A percentile compares a stretch with the other conserved stretches of the same genome.
Evolutionary conservation across 768 basidiomycete genomes (phyloP).

Genomic region (Hemileccinum impolitum): DNA sequence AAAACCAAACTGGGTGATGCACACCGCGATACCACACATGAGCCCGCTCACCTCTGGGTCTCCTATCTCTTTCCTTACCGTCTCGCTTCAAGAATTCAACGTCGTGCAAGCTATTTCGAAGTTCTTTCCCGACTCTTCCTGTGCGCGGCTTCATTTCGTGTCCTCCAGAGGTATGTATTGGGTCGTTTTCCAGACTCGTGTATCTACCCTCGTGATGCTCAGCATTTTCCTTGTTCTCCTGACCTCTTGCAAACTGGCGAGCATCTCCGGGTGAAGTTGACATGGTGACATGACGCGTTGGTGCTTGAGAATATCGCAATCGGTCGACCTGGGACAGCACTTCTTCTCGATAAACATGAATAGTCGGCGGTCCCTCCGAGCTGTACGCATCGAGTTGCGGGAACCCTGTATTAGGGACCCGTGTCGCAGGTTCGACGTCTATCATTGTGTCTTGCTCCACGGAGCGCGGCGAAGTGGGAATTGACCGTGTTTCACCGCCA

Average conservation of each 20-base stretch:
- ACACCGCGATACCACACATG: not conserved
- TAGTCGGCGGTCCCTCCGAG: constrained; percentile 8
- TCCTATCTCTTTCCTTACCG: constrained; percentile 49
- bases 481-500: constrained; percentile 21
- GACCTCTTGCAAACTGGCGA: constrained; percentile 8
- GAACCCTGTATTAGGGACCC: constrained; percentile 42
- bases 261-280: constrained; percentile 14
- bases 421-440: constrained; percentile 34
- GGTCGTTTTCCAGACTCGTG: constrained; percentile 16
- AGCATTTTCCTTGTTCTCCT: constrained; percentile 41
- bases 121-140: constrained; percentile 42
- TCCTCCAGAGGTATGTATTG: constrained; percentile 25
- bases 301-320: constrained; percentile 14
- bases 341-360: constrained; percentile 24
- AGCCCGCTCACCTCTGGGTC: constrained; percentile 44
- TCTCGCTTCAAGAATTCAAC: constrained; percentile 30
- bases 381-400: constrained; percentile 20
- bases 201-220: constrained; percentile 14
- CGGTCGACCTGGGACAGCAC: constrained; percentile 16
- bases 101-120: constrained; percentile 46
- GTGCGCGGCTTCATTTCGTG: constrained; percentile 31
- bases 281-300: constrained; percentile 7
- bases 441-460: constrained; percentile 39
- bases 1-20: constrained; percentile 4
- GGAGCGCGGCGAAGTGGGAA: constrained; percentile 42